Evolutionary conservation across 176 grass and related monocot species (phyloP).

Genomic region (Luzula sylvatica): DNA sequence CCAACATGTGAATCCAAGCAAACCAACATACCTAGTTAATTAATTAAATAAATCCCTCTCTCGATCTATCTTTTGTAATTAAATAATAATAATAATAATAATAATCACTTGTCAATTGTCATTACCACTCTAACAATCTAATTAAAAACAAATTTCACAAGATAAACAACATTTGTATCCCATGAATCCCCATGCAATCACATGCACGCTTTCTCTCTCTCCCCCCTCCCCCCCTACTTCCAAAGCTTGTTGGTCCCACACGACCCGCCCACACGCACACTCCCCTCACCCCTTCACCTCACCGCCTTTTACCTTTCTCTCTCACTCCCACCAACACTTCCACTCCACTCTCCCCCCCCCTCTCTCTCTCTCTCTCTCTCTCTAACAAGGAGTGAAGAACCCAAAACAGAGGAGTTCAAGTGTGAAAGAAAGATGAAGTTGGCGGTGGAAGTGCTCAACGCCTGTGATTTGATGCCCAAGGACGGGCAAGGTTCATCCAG

Average conservation of each 20-base stretch:
- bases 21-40: too few species aligned
- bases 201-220: background rate
- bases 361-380: background rate
- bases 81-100: background rate
- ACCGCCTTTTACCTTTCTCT: background rate
- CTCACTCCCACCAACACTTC: background rate
- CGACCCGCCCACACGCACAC: background rate
- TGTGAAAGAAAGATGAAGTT: constrained; percentile 25
- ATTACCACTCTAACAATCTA: too few species aligned
- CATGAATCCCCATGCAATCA: constrained; percentile 14
- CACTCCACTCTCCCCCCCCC: background rate
- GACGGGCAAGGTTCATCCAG: constrained; percentile 30
- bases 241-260: constrained; percentile 9
- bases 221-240: background rate
- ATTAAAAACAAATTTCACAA: too few species aligned
- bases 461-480: constrained; percentile 31
- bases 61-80: too few species aligned
- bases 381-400: background rate
- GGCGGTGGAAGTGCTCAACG: constrained; percentile 33
- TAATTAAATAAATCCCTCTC: too few species aligned
- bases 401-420: background rate
- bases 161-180: background rate
- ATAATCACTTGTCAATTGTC: background rate
- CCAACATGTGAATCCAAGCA: too few species aligned
- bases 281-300: background rate